Base-by-base conservation (phyloP, 2,329 filamentous ascomycete genomes). In the Hypoxylon sp. region DNA sequence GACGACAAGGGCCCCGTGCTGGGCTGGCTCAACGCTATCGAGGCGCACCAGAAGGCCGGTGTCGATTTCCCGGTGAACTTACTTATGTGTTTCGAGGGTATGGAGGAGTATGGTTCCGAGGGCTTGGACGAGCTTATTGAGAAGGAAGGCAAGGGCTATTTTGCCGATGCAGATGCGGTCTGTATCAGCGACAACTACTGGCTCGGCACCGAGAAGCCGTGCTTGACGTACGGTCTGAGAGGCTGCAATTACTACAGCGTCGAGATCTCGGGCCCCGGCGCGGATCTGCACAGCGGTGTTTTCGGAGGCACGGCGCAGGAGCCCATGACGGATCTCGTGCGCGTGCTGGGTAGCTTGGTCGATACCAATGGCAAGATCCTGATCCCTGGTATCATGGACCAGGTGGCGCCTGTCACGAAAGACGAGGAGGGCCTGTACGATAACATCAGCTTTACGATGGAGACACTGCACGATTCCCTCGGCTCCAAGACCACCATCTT, bases 111-210 rank as follows among this genome's bases (percentile, higher is more conserved):
- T 80, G 96, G 96, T 55, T 98, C 94, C 0, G 95, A 98, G 80
- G 96, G 96, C 39, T 87, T 99, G 61, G 96, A 99, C 78, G 95
- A 97, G 75, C 92, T 98, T 73, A 98, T 99, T 82, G 87, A 92
- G 74, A 91, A 88, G 51, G 96, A 99, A 84, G 94, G 92, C 73
- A 94, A 97, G 84, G 92, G 93, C 76, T 98, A 91, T 86, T 99
- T 99, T 85, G 94, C 94, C 77, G 95, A 98, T 76, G 90, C 94
- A 37, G 96, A 99, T 74, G 96, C 94, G 5, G 94, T 98, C 67
- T 99, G 96, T 84, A 99, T 99, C 79, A 97, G 94, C 52, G 96
- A 99, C 83, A 99, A 99, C 88, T 99, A 99, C 90, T 99, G 96
- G 96, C 90, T 99, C 44, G 96, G 96, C 66, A 98, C 96, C 5